A percentile compares a stretch with the other conserved stretches of the same genome.
Evolutionary conservation across 768 basidiomycete genomes (phyloP).

Genomic region (Hygrophoropsis aurantiaca): DNA sequence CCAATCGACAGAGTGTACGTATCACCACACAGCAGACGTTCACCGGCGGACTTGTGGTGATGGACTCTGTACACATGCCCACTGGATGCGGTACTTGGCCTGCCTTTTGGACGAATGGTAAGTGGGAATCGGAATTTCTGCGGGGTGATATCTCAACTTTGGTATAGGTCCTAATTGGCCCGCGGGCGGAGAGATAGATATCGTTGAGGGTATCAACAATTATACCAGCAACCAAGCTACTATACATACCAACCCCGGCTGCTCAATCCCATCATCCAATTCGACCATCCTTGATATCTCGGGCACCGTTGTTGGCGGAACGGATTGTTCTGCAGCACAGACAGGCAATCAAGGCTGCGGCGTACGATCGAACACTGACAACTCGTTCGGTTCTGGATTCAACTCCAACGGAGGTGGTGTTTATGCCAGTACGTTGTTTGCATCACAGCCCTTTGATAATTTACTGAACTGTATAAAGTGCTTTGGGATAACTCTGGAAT

Average conservation of each 20-base stretch:
- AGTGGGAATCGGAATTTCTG: constrained; percentile 2
- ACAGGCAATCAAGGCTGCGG: constrained; percentile 84
- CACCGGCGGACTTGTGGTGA: constrained; percentile 68
- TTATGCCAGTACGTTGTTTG: constrained; percentile 71
- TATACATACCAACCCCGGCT: constrained; percentile 75
- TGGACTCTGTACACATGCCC: constrained; percentile 89
- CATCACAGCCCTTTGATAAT: constrained; percentile 6
- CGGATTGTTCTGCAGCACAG: constrained; percentile 68
- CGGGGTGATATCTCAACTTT: constrained; percentile 28
- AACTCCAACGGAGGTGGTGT: constrained; percentile 86
- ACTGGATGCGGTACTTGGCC: constrained; percentile 90
- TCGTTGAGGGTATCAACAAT: constrained; percentile 80
- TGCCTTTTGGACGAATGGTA: constrained; percentile 42
- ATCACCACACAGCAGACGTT: constrained; percentile 64
- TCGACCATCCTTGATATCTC: constrained; percentile 52
- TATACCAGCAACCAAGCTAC: constrained; percentile 83
- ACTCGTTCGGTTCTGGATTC: constrained; percentile 83
- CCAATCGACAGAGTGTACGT: constrained; percentile 72
- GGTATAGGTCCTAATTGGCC: constrained; percentile 51
- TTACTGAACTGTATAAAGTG: constrained; percentile 42
- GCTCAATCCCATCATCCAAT: constrained; percentile 53
- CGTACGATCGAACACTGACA: constrained; percentile 54
- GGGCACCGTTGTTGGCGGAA: constrained; percentile 65
- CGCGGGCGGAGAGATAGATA: constrained; percentile 73
- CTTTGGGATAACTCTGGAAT: constrained; percentile 78